Evolutionary conservation across 1,284 basidiomycete species (phyloP).

Genomic region (Fistulinella cinereoalba): DNA sequence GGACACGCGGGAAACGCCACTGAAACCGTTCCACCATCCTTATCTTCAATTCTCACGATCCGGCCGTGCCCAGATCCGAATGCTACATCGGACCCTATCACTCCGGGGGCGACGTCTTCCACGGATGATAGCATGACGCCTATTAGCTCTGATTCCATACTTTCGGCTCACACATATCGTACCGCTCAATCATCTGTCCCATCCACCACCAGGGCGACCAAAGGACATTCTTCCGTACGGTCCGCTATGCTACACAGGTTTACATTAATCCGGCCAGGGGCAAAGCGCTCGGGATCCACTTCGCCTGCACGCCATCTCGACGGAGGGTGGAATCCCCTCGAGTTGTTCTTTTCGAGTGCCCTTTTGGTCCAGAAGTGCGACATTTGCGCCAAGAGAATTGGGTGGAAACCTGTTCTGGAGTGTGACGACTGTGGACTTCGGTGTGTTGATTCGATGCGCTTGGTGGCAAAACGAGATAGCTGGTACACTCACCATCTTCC

Average conservation of each 20-base stretch:
- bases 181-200: constrained; percentile 55
- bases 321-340: constrained; percentile 68
- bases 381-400: constrained; percentile 76
- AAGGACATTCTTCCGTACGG: constrained; percentile 65
- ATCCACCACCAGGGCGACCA: constrained; percentile 65
- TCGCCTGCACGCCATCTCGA: constrained; percentile 35
- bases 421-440: constrained; percentile 76
- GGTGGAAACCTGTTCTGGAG: constrained; percentile 80
- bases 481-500: constrained; percentile 6
- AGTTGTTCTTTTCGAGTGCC: constrained; percentile 71
- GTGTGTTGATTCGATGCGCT: constrained; percentile 16
- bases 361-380: constrained; percentile 75
- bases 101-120: constrained; percentile 29
- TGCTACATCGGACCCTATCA: constrained; percentile 35
- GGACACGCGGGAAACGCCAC: constrained; percentile 40
- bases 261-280: constrained; percentile 76
- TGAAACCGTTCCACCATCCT: constrained; percentile 47
- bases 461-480: constrained; percentile 17
- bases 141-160: constrained; percentile 41
- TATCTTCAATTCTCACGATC: constrained; percentile 74
- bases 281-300: constrained; percentile 42
- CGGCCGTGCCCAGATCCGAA: constrained; percentile 53
- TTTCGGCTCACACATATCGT: constrained; percentile 66
- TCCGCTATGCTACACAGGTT: constrained; percentile 75
- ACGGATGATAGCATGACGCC: constrained; percentile 29